Evolutionary conservation across 2,329 filamentous ascomycete genomes (phyloP).

Genomic region (Trichoderma semiorbis): DNA sequence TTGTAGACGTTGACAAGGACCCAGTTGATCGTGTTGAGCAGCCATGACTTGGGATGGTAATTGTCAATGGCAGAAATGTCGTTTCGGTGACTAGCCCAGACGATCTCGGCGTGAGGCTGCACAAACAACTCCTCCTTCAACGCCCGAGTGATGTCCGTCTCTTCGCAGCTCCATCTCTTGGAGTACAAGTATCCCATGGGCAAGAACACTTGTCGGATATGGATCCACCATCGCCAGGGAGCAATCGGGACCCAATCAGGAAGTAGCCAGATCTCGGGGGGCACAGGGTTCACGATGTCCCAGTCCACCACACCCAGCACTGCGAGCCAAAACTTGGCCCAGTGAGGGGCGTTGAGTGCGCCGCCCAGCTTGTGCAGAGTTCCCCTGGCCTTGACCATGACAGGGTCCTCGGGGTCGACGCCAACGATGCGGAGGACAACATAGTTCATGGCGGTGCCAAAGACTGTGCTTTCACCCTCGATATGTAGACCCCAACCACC

Average conservation of each 20-base stretch:
- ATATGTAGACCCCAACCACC: constrained; percentile 98
- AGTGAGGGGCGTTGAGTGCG: constrained; percentile 80
- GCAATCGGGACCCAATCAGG: constrained; percentile 88
- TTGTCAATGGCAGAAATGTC: constrained; percentile 77
- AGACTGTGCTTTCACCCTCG: constrained; percentile 86
- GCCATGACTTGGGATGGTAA: constrained; percentile 86
- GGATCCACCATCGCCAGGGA: constrained; percentile 96
- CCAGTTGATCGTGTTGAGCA: constrained; percentile 78
- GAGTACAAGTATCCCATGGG: constrained; percentile 91
- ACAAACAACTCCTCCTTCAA: constrained; percentile 80
- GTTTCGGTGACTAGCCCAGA: constrained; percentile 77
- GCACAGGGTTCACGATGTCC: constrained; percentile 92
- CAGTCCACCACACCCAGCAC: constrained; percentile 79
- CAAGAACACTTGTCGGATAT: constrained; percentile 94
- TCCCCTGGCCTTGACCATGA: constrained; percentile 80
- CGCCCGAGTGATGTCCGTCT: constrained; percentile 68
- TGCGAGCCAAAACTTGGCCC: constrained; percentile 95
- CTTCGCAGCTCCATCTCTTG: constrained; percentile 71
- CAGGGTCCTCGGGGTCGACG: constrained; percentile 75
- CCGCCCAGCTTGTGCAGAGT: constrained; percentile 84
- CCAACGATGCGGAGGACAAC: constrained; percentile 75
- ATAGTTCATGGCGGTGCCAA: constrained; percentile 90
- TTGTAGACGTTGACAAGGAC: constrained; percentile 75
- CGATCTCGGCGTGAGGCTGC: constrained; percentile 71
- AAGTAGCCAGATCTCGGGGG: constrained; percentile 88